A percentile compares a stretch with the other conserved stretches of the same genome.
phyloP scores from a whole-genome alignment of 139 green algal genomes.

The Chlorella sorokiniana region DNA sequence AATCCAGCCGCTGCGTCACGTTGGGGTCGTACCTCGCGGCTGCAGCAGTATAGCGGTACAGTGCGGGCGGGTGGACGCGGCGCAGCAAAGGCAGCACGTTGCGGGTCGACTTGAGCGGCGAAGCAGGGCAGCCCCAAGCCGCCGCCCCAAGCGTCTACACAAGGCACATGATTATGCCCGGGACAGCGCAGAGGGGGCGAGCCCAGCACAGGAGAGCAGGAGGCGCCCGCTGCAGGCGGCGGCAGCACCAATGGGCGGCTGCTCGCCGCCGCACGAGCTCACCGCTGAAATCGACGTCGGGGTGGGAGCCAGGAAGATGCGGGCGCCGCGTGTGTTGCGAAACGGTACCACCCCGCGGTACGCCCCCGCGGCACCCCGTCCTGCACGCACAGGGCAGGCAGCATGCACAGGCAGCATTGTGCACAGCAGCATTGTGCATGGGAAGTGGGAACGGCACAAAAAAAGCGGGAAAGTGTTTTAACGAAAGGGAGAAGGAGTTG shows the following conservation, averaged over 20 bases:
- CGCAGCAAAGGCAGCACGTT: too few species aligned
- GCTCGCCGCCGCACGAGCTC: not conserved
- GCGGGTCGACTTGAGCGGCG: too few species aligned
- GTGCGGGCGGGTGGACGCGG: not conserved
- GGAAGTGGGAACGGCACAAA: too few species aligned
- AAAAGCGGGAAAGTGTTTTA: too few species aligned
- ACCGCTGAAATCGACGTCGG: conserved; percentile 18
- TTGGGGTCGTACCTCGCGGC: not conserved
- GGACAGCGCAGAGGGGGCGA: too few species aligned
- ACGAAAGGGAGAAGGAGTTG: too few species aligned
- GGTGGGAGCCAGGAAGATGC: conserved; percentile 32
- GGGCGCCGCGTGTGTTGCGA: not conserved
- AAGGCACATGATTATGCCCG: too few species aligned
- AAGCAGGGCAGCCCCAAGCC: too few species aligned
- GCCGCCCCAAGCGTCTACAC: too few species aligned
- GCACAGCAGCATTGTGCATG: too few species aligned
- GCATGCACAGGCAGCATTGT: not conserved
- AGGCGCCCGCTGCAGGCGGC: not conserved
- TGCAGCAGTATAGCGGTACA: not conserved
- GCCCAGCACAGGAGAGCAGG: too few species aligned
- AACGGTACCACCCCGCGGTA: conserved; percentile 48
- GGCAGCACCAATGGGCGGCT: not conserved
- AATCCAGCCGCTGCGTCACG: not conserved
- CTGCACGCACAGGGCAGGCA: not conserved
- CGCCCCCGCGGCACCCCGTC: conserved; percentile 51